Evolutionary conservation across 1,284 basidiomycete genomes (phyloP), one percentile per base, ranked within the genome.

Genomic region (Austroboletus novae-zelandiae): DNA sequence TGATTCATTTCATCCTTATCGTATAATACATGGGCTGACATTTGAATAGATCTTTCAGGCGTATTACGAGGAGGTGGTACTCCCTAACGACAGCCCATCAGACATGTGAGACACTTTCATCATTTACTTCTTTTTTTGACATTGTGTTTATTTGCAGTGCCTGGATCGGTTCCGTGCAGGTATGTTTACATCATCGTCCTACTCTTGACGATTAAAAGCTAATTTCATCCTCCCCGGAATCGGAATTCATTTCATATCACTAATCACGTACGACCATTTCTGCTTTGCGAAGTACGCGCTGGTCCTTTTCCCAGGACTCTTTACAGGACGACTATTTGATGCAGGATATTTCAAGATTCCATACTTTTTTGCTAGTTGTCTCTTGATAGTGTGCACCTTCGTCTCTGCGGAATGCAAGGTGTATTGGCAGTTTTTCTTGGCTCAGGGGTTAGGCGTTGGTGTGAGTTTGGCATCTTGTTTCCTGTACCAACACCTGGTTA

Each of bases 401-500:
- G 67, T 83, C 48, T 66, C 73, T 1, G 77, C 77, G 1, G 71
- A 83, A 57, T 78, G 78, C 47, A 75, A 57, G 5, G 52, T 65
- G 45, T 84, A 77, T 57, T 84, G 75, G 72, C 80, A 84, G 32
- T 71, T 80, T 47, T 54, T 80, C 35, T 67, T 80, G 10, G 76
- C 68, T 15, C 79, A 80, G 47, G 79, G 78, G 3, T 50, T 81
- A 18, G 70, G 69, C 2, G 52, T 71, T 9, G 79, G 78, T 25
- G 72, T 77, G 29, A 47, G 63, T 52, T 14, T 29, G 6, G 2
- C 14, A 4, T 36, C 14, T 15, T n/a, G 10, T 39, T 11, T 5
- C 8, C 10, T 15, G 17, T 3, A 1, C 25, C 5, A 27, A 27
- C 25, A 27, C 25, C 25, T 27, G 25, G 25, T 23, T 23, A 23